phyloP scores from a whole-genome alignment of 768 basidiomycete species.

The Strobilomyces dryophilus region DNA sequence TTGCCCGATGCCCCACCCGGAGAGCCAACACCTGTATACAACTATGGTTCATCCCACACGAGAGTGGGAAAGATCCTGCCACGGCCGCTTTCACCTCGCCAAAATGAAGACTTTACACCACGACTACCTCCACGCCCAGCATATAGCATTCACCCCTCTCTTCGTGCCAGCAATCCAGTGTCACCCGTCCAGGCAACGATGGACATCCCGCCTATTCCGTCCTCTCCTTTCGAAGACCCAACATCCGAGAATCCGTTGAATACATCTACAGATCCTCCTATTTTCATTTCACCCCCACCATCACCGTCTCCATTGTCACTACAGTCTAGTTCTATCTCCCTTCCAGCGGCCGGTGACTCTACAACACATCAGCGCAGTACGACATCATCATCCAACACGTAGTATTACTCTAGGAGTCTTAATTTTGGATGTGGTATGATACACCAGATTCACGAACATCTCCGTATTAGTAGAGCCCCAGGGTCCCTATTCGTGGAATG shows the following conservation, averaged over 20 bases:
- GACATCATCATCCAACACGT: conserved; percentile 10
- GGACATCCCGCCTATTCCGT: conserved; percentile 28
- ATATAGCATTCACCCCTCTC: conserved; percentile 76
- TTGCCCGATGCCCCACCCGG: conserved; percentile 69
- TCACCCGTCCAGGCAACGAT: conserved; percentile 44
- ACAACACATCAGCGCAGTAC: conserved; percentile 7
- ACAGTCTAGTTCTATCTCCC: conserved; percentile 12
- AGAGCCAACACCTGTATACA: conserved; percentile 51
- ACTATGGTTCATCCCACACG: conserved; percentile 72
- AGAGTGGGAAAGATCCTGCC: conserved; percentile 49
- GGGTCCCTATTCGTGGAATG: conserved; percentile 16
- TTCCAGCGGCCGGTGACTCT: conserved; percentile 6
- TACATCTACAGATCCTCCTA: conserved; percentile 6
- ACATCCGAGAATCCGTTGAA: conserved; percentile 1
- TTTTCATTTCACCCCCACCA: conserved; percentile 12
- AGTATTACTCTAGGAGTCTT: conserved; percentile 2
- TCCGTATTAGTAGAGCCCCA: neutral
- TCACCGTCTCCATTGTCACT: conserved; percentile 18
- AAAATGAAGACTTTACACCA: conserved; percentile 68
- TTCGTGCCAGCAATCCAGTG: conserved; percentile 44
- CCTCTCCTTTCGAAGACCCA: conserved; percentile 24
- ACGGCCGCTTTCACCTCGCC: conserved; percentile 19
- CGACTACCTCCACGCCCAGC: conserved; percentile 63
- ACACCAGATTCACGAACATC: conserved; percentile 3
- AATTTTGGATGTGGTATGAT: neutral